phyloP scores from a whole-genome alignment of 345 rosid species.

The Citrus reticulata region DNA sequence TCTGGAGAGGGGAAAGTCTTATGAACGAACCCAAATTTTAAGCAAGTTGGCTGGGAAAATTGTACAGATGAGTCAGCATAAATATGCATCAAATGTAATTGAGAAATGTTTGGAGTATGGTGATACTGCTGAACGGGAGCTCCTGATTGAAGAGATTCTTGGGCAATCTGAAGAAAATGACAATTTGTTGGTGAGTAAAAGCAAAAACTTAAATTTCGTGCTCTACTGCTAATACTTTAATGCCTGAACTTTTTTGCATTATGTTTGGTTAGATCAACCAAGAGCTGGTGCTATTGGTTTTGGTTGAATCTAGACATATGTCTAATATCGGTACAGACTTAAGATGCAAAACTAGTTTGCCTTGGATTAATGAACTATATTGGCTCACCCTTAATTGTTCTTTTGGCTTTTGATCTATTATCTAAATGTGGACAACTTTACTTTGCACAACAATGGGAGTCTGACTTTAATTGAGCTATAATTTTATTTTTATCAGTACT shows the following conservation, averaged over 20 bases:
- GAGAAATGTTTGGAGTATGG: slow-evolving; percentile 95
- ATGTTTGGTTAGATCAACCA: neutral
- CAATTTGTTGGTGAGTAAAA: slow-evolving; percentile 67
- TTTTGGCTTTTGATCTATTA: neutral
- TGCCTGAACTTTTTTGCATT: neutral
- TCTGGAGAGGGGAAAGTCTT: slow-evolving; percentile 77
- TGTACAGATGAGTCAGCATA: slow-evolving; percentile 96
- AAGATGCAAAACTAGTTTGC: neutral
- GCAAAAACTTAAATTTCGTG: neutral
- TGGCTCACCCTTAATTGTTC: neutral
- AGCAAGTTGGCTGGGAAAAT: slow-evolving; percentile 76
- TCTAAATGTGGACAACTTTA: neutral
- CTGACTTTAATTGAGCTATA: neutral
- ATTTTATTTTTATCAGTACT: too few species aligned
- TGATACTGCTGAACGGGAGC: slow-evolving; percentile 61
- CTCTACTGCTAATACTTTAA: neutral
- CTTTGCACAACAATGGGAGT: neutral
- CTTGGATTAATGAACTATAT: neutral
- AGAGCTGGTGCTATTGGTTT: neutral
- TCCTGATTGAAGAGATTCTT: slow-evolving; percentile 78
- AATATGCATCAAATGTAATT: slow-evolving; percentile 90
- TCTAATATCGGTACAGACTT: neutral
- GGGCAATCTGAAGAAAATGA: slow-evolving; percentile 74
- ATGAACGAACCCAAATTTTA: slow-evolving; percentile 72
- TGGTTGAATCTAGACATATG: neutral